Percentiles rank a stretch among this genome's conserved stretches.
Conservation (phyloP, 1,139 yeast species). For the Tardiomyces blankii region DNA sequence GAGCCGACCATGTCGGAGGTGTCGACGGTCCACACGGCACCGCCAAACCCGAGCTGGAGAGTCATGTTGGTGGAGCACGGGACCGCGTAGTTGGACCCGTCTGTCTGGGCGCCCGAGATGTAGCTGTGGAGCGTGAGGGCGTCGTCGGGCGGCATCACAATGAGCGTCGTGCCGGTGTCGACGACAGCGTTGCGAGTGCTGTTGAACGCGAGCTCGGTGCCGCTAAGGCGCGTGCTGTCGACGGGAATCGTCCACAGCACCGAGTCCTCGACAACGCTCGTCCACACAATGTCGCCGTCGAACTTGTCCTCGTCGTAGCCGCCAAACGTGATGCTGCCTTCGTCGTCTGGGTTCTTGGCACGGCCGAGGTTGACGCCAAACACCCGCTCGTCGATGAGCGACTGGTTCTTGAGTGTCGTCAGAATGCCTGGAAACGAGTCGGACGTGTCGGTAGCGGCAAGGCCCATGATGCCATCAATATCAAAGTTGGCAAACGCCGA, state of each 20-base stretch:
- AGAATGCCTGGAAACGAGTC: constrained; percentile 30
- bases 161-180: constrained; percentile 59
- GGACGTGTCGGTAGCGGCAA: constrained; percentile 30
- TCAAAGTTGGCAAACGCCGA: constrained; percentile 40
- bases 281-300: constrained; percentile 34
- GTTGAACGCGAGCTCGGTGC: constrained; percentile 24
- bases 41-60: constrained; percentile 33
- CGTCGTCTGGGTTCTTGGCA: constrained; percentile 23
- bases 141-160: constrained; percentile 46
- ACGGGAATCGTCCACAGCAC: constrained; percentile 48
- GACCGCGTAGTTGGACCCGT: constrained; percentile 49
- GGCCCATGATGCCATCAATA: constrained; percentile 52
- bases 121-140: constrained; percentile 43
- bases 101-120: constrained; percentile 40
- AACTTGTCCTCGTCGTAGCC: constrained; percentile 31
- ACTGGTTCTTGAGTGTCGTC: constrained; percentile 28
- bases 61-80: constrained; percentile 38
- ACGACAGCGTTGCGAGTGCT: constrained; percentile 37
- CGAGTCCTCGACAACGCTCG: constrained; percentile 27
- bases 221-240: constrained; percentile 28
- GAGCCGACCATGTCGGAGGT: constrained; percentile 40
- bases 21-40: constrained; percentile 35
- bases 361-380: constrained; percentile 36
- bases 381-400: constrained; percentile 27
- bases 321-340: constrained; percentile 38